Evolutionary conservation across 257 asterid species (phyloP).

Genomic region (Galeopsis tetrahit): DNA sequence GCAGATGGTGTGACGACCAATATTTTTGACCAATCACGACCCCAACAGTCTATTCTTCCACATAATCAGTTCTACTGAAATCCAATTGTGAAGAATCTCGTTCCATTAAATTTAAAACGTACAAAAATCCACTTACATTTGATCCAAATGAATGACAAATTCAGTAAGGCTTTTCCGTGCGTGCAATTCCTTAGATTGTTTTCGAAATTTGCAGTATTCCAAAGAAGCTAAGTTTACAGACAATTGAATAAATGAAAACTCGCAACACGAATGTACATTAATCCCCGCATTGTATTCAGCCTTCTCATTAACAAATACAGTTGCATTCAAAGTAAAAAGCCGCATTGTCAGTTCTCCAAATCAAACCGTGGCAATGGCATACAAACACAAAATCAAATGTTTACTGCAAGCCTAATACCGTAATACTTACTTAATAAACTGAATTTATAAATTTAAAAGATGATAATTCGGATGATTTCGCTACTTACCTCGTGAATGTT

Average conservation of each 20-base stretch:
- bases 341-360: slow-evolving; percentile 26
- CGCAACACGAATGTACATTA: slow-evolving; percentile 7
- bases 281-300: background rate
- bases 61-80: slow-evolving; percentile 14
- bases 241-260: background rate
- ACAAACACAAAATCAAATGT: background rate
- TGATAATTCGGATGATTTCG: background rate
- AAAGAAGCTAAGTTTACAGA: background rate
- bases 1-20: slow-evolving; percentile 3
- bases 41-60: background rate
- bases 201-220: background rate
- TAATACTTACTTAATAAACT: background rate
- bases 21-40: background rate
- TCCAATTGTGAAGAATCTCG: background rate
- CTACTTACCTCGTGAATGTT: slow-evolving; percentile 75
- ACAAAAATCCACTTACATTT: background rate
- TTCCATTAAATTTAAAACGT: background rate
- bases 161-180: background rate
- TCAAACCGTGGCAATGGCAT: background rate
- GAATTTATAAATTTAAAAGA: background rate
- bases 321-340: background rate
- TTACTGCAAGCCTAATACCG: background rate
- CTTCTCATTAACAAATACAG: background rate
- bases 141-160: background rate
- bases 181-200: background rate